phyloP scores from a whole-genome alignment of 768 basidiomycete species.

The Trametes cingulata region DNA sequence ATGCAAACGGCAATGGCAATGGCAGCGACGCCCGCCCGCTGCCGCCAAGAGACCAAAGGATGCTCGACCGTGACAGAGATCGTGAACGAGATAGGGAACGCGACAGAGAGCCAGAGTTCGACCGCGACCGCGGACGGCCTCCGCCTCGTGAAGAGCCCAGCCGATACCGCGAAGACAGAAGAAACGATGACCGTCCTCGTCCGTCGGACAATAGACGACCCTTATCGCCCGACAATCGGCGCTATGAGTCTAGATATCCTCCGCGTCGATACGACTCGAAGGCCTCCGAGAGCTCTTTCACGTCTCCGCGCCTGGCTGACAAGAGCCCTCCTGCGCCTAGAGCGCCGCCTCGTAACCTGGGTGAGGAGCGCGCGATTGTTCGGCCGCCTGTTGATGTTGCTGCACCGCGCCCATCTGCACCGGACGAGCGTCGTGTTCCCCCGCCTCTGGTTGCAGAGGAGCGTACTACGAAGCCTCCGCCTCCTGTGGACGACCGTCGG shows the following conservation, averaged over 20 bases:
- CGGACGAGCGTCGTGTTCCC: slow-evolving; percentile 6
- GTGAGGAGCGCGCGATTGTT: slow-evolving; percentile 23
- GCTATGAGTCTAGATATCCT: slow-evolving; percentile 48
- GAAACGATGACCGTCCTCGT: slow-evolving; percentile 40
- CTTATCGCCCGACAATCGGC: slow-evolving; percentile 48
- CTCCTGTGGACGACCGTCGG: slow-evolving; percentile 12
- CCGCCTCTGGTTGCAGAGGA: neutral
- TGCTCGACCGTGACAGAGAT: slow-evolving; percentile 31
- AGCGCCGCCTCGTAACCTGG: slow-evolving; percentile 16
- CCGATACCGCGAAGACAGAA: slow-evolving; percentile 42
- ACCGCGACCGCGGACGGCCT: slow-evolving; percentile 37
- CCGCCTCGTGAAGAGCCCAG: slow-evolving; percentile 41
- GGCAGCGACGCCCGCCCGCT: slow-evolving; percentile 1
- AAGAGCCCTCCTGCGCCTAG: slow-evolving; percentile 15
- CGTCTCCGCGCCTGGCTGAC: slow-evolving; percentile 32
- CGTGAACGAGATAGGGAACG: slow-evolving; percentile 34
- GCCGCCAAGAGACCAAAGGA: slow-evolving; percentile 28
- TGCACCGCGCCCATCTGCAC: neutral
- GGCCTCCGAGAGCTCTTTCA: slow-evolving; percentile 27
- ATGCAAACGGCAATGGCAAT: neutral
- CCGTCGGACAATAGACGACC: slow-evolving; percentile 38
- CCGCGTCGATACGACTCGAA: slow-evolving; percentile 37
- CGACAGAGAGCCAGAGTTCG: slow-evolving; percentile 38
- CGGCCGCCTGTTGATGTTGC: slow-evolving; percentile 11
- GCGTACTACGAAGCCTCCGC: neutral